These are phyloP conservation scores for Ambrosiella beaveri DNA, from an alignment of 2,329 filamentous ascomycete species.

Conservation along the genomic window DNA sequence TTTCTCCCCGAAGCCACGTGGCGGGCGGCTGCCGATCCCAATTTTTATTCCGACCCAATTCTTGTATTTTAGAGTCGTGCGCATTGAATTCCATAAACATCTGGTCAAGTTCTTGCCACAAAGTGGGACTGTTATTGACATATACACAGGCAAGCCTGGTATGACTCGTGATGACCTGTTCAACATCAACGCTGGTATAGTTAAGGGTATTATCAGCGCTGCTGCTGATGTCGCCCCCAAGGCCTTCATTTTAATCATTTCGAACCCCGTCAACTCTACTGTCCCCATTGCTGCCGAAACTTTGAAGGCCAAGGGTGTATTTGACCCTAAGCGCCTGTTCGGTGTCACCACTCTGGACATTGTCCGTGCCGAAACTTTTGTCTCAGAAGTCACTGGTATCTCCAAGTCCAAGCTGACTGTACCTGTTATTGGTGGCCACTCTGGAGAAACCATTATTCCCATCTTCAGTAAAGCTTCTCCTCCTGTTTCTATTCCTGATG, in stretches of 20 bases:
- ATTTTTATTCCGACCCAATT: neutral
- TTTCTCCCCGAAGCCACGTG: conserved; percentile 6
- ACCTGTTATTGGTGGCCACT: conserved; percentile 92
- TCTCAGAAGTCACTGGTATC: conserved; percentile 68
- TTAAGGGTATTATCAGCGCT: conserved; percentile 80
- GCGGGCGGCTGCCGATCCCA: neutral
- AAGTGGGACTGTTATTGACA: neutral
- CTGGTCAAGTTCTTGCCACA: neutral
- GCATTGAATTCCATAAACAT: neutral
- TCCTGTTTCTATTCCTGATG: conserved; percentile 59
- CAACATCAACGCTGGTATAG: conserved; percentile 98
- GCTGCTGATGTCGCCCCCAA: conserved; percentile 80
- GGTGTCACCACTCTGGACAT: conserved; percentile 98
- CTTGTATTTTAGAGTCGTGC: neutral
- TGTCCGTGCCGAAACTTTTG: conserved; percentile 93
- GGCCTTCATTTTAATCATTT: conserved; percentile 91
- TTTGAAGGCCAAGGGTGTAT: conserved; percentile 81
- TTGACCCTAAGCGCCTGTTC: conserved; percentile 89
- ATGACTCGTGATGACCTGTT: conserved; percentile 99
- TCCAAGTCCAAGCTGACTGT: conserved; percentile 67
- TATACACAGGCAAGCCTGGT: conserved; percentile 69
- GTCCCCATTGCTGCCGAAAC: conserved; percentile 96
- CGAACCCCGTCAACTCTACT: conserved; percentile 98
- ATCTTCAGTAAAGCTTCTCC: conserved; percentile 87
- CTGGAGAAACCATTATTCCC: conserved; percentile 93